phyloP scores from a whole-genome alignment of 768 basidiomycete genomes.

The Hygrocybe coccinea region DNA sequence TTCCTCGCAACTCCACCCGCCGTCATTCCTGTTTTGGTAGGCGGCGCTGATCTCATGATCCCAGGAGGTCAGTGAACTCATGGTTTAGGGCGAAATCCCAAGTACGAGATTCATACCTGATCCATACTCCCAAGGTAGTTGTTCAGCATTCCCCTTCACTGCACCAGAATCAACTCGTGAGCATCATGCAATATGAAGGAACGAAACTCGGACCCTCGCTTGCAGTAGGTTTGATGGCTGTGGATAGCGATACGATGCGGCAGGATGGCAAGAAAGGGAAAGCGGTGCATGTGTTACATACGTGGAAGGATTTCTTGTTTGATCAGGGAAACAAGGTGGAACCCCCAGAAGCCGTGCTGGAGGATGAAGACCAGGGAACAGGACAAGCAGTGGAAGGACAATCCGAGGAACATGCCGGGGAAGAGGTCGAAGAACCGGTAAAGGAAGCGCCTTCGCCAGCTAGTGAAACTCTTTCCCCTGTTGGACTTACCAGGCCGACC shows the following conservation, averaged over 20 bases:
- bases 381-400: too few relatives aligned
- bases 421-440: too few relatives aligned
- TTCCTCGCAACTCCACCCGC: constrained; percentile 64
- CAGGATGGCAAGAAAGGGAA: constrained; percentile 43
- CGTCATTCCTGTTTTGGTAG: constrained; percentile 65
- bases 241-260: constrained; percentile 36
- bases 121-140: too few relatives aligned
- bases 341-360: constrained; percentile 39
- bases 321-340: constrained; percentile 62
- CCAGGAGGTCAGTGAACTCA: constrained; percentile 55
- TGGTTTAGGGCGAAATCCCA: constrained; percentile 3
- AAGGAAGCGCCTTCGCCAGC: too few relatives aligned
- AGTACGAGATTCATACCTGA: constrained; percentile 33
- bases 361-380: too few relatives aligned
- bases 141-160: constrained; percentile 52
- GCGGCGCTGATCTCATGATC: constrained; percentile 86
- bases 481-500: too few relatives aligned
- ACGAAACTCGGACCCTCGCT: constrained; percentile 44
- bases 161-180: constrained; percentile 50
- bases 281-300: constrained; percentile 66
- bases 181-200: constrained; percentile 49
- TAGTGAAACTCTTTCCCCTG: too few relatives aligned
- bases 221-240: constrained; percentile 68
- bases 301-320: constrained; percentile 75
- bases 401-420: too few relatives aligned